Evolutionary conservation across 75 land plant genomes (phyloP), one percentile per base, ranked within the genome.

Genomic region (Picea glauca): DNA sequence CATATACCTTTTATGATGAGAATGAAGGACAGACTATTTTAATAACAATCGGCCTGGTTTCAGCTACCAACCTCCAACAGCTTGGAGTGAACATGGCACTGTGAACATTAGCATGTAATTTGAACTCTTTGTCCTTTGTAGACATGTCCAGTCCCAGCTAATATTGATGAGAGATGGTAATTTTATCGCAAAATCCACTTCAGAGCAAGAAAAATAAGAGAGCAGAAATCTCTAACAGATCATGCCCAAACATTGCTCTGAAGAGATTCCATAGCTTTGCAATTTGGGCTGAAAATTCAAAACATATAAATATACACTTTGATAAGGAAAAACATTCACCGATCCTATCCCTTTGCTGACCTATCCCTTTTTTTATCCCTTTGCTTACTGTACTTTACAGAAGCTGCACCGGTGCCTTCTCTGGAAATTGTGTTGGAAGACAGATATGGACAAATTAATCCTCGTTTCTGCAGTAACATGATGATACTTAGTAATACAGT

Each of bases 341-440:
- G 20, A 68, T 40, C n/a, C n/a, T 68, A 18, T 68, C 73, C 46
- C 20, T 68, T 68, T 68, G 38, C 40, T 15, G 18, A 40, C 40
- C 73, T n/a, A 40, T 68, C 73, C 46, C 13, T 68, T 68, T 68
- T 68, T 20, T 33, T 68, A 40, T 68, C 73, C 50, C 54, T 68
- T 68, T 40, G 73, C 50, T 68, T 68, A n/a, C 43, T 21, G 40
- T 46, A 43, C 23, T 68, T 33, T 68, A 68, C 40, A 40, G 50
- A 40, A 40, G 46, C 73, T 40, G 73, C 21, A 68, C 73, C 73
- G 1, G 73, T 68, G 40, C 73, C 73, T 40, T 68, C 73, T 40
- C 33, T 68, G 4, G 73, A 40, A 40, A 68, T 68, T 40, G 73
- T 46, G 31, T 43, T 79, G 26, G 56, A 79, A 9, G 58, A 33